Conservation (phyloP, 257 asterid species). For the Solanum corneliomulleri region DNA sequence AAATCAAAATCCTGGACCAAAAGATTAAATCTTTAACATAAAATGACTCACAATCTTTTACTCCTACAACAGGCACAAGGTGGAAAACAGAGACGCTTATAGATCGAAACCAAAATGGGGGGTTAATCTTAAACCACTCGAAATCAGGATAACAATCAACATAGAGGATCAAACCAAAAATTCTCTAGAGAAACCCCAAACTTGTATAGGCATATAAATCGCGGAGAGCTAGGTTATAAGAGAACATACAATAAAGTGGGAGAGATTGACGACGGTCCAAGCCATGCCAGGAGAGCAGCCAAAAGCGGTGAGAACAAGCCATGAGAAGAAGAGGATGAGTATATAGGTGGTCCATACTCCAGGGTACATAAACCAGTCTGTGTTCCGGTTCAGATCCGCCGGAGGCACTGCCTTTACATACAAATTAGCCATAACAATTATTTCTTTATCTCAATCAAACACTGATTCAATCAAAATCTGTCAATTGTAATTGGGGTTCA, state of each 20-base stretch:
- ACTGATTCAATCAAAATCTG: background rate
- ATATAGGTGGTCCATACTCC: conserved; percentile 96
- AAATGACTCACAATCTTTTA: background rate
- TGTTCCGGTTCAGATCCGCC: conserved; percentile 84
- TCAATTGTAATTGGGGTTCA: background rate
- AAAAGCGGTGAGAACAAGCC: conserved; percentile 73
- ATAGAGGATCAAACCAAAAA: background rate
- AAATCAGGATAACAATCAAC: background rate
- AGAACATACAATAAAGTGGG: conserved; percentile 35
- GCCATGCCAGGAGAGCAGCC: conserved; percentile 88
- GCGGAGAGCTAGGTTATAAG: background rate
- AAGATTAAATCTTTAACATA: background rate
- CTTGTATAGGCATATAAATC: background rate
- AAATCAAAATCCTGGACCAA: background rate
- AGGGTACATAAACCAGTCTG: conserved; percentile 94
- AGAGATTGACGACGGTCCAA: conserved; percentile 81
- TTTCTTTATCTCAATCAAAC: background rate
- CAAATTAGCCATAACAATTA: conserved; percentile 43
- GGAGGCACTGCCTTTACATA: conserved; percentile 79
- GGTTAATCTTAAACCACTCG: background rate
- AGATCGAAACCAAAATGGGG: background rate
- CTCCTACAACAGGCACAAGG: background rate
- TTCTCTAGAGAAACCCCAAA: background rate
- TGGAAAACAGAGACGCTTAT: background rate
- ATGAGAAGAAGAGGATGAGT: conserved; percentile 71